Evolutionary conservation across 352 stramenopile species (phyloP).

Genomic region (Phytophthora litchii): DNA sequence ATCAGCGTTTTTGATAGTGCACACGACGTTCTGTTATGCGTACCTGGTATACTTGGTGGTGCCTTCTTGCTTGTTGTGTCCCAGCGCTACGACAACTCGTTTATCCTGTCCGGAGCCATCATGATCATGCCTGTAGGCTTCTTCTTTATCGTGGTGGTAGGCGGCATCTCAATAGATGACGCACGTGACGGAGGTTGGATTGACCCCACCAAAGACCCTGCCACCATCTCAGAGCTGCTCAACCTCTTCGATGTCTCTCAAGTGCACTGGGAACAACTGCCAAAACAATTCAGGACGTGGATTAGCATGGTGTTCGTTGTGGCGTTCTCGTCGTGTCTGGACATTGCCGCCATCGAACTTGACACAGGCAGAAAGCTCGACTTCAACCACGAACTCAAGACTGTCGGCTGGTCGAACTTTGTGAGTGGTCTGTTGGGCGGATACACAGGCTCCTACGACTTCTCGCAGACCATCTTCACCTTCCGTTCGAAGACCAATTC

Average conservation of each 20-base stretch:
- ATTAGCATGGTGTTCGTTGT: constrained; percentile 98
- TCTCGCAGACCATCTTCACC: constrained; percentile 98
- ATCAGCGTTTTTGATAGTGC: constrained; percentile 53
- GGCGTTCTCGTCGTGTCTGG: constrained; percentile 95
- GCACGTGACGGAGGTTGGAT: constrained; percentile 93
- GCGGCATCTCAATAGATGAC: constrained; percentile 85
- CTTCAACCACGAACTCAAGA: constrained; percentile 94
- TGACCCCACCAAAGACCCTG: constrained; percentile 60
- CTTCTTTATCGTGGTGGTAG: constrained; percentile 85
- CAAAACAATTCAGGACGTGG: constrained; percentile 90
- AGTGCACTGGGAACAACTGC: constrained; percentile 90
- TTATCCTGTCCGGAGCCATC: constrained; percentile 79
- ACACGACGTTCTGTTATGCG: constrained; percentile 78
- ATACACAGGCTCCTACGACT: constrained; percentile 99
- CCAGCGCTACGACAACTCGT: constrained; percentile 74
- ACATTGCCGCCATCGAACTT: constrained; percentile 97
- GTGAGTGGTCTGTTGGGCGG: constrained; percentile 94
- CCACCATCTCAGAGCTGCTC: constrained; percentile 67
- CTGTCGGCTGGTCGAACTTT: constrained; percentile 97
- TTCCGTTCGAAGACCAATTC: constrained; percentile 91
- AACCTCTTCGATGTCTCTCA: constrained; percentile 90
- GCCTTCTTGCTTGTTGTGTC: constrained; percentile 83
- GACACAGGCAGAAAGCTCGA: constrained; percentile 93
- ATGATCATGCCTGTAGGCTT: constrained; percentile 91
- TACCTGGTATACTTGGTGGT: constrained; percentile 85